Conservation (phyloP, 169 alveolate species). For the Eimeria falciformis region DNA sequence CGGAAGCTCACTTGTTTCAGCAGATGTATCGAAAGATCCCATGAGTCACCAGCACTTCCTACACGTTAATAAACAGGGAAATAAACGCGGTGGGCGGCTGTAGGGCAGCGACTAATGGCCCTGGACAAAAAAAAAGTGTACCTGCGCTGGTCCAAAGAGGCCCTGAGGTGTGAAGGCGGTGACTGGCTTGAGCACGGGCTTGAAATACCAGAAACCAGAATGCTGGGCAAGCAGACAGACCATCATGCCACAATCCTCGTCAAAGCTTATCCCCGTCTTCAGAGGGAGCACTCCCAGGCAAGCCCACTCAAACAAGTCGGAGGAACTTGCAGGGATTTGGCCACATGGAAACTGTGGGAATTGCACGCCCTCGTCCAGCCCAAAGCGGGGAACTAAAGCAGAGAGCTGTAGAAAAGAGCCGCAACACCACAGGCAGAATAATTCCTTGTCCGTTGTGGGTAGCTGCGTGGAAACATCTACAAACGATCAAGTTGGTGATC, state of each 20-base stretch:
- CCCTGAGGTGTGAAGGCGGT: conserved; percentile 76
- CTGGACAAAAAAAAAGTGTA: conserved; percentile 7
- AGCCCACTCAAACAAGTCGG: conserved; percentile 65
- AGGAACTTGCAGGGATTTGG: conserved; percentile 59
- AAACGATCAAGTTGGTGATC: too few relatives aligned
- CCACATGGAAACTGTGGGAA: conserved; percentile 66
- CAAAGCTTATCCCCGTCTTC: conserved; percentile 40
- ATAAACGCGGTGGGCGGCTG: too few relatives aligned
- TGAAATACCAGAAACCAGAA: conserved; percentile 70
- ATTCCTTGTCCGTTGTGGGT: too few relatives aligned
- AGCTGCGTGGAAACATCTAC: too few relatives aligned
- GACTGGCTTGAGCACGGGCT: conserved; percentile 73
- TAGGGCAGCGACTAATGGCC: too few relatives aligned
- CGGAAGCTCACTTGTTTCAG: too few relatives aligned
- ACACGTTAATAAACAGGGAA: too few relatives aligned
- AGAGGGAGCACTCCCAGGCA: conserved; percentile 71
- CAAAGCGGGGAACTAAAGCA: conserved; percentile 57
- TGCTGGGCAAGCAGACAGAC: conserved; percentile 72
- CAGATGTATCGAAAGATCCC: too few relatives aligned
- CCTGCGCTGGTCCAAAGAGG: conserved; percentile 75
- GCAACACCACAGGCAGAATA: not conserved
- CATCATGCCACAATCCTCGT: conserved; percentile 68
- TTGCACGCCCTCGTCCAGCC: conserved; percentile 30
- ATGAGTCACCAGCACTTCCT: too few relatives aligned
- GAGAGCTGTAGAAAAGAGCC: conserved; percentile 40